These are phyloP conservation scores for Penicillium sp. DNA, from an alignment of 2,329 filamentous ascomycete genomes.

Conservation along the genomic window DNA sequence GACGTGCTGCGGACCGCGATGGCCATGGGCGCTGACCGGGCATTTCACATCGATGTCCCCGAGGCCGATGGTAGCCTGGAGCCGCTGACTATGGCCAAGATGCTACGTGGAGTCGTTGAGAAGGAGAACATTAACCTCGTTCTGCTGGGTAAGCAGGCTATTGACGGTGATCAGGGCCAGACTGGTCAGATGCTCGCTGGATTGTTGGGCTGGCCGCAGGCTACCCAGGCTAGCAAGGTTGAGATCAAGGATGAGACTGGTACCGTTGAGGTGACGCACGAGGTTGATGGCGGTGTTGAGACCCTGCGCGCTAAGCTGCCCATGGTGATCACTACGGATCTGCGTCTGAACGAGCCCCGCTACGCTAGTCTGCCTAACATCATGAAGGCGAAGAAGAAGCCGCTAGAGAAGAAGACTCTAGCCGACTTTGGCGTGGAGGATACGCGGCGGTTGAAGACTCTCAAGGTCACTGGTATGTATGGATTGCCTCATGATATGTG, in stretches of 20 bases:
- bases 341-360: conserved; percentile 89
- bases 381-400: conserved; percentile 99
- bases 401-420: conserved; percentile 85
- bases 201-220: conserved; percentile 87
- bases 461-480: conserved; percentile 77
- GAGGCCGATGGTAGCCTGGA: conserved; percentile 69
- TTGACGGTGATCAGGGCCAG: conserved; percentile 93
- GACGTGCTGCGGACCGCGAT: conserved; percentile 93
- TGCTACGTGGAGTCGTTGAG: conserved; percentile 75
- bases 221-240: conserved; percentile 86
- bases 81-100: conserved; percentile 87
- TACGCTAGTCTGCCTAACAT: conserved; percentile 97
- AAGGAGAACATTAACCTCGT: conserved; percentile 88
- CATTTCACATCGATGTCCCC: conserved; percentile 78
- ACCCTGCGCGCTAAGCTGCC: conserved; percentile 82
- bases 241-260: conserved; percentile 68
- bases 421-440: conserved; percentile 76
- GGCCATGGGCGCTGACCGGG: conserved; percentile 97
- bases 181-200: conserved; percentile 98
- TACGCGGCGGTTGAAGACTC: conserved; percentile 74
- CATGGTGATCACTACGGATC: conserved; percentile 90
- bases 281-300: conserved; percentile 95
- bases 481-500: neutral
- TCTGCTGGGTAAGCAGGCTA: conserved; percentile 94
- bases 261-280: conserved; percentile 72